Percentiles rank a stretch among this genome's conserved stretches.
These are phyloP conservation scores for Allodekkera sacchari DNA, from an alignment of 805 yeast genomes.

Conservation along the genomic window DNA sequence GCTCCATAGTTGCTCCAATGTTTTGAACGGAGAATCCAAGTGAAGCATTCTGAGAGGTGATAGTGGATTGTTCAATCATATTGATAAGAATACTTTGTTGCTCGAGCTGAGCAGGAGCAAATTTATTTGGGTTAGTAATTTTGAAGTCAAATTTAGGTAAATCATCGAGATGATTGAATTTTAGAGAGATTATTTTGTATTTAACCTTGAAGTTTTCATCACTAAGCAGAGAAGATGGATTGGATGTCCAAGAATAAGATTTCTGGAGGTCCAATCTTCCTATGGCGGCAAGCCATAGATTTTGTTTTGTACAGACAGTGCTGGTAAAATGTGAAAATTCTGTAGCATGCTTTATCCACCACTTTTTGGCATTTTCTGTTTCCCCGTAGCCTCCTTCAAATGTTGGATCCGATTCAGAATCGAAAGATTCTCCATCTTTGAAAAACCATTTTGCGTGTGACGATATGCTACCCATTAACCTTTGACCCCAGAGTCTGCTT, in stretches of 20 bases:
- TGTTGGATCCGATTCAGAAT: conserved; percentile 8
- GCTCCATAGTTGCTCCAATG: conserved; percentile 19
- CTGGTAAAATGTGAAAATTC: conserved; percentile 23
- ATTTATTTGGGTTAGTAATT: conserved; percentile 27
- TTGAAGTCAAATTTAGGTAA: conserved; percentile 2
- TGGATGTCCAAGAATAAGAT: background rate
- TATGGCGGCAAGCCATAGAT: no score
- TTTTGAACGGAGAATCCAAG: conserved; percentile 27
- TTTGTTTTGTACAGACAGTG: no score
- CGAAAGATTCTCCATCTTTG: conserved; percentile 31
- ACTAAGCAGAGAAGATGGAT: conserved; percentile 13
- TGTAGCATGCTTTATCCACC: conserved; percentile 37
- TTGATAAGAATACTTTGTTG: conserved; percentile 20
- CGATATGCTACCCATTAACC: conserved; percentile 30
- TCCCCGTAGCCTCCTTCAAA: conserved; percentile 26
- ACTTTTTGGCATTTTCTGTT: conserved; percentile 21
- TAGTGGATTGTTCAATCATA: conserved; percentile 17
- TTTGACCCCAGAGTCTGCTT: conserved; percentile 31
- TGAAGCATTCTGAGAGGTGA: conserved; percentile 21
- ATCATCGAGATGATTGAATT: background rate
- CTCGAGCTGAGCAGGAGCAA: conserved; percentile 26
- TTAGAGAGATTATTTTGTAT: conserved; percentile 18
- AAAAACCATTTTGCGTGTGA: conserved; percentile 31
- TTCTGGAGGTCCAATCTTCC: no score
- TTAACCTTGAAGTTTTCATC: conserved; percentile 41